These are phyloP conservation scores for Gymnopus androsaceus DNA, from an alignment of 1,284 basidiomycete species.

Conservation along the genomic window DNA sequence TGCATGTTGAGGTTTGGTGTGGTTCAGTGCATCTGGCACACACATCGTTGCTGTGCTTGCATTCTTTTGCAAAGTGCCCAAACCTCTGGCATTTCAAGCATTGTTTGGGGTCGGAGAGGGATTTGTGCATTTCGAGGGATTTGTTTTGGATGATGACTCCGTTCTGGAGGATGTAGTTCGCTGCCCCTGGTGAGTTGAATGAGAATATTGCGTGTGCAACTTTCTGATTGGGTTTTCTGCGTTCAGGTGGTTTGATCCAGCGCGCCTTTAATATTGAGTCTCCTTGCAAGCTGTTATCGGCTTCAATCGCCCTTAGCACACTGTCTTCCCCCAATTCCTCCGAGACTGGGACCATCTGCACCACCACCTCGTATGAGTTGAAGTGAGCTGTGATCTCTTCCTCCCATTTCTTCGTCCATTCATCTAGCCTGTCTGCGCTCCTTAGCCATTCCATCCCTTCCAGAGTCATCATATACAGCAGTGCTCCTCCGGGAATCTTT, in stretches of 20 bases:
- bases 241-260: not conserved
- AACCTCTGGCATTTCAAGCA: slow-evolving; percentile 13
- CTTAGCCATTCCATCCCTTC: no score
- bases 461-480: no score
- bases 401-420: no score
- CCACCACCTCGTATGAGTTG: no score
- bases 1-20: slow-evolving; percentile 13
- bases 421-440: no score
- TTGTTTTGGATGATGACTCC: slow-evolving; percentile 9
- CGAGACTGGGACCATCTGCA: no score
- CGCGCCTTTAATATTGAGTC: not conserved
- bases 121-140: slow-evolving; percentile 1
- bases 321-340: no score
- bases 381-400: no score
- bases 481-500: no score
- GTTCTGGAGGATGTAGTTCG: not conserved
- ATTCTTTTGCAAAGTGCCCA: slow-evolving; percentile 5
- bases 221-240: not conserved
- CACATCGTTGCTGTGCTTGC: not conserved
- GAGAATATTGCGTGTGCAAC: slow-evolving; percentile 1
- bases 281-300: no score
- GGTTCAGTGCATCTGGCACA: slow-evolving; percentile 16
- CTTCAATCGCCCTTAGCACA: no score
- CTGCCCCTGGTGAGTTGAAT: not conserved
- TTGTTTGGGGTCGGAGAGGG: slow-evolving; percentile 1